phyloP scores from a whole-genome alignment of 768 basidiomycete species.

The Leccinum disarticulatum region DNA sequence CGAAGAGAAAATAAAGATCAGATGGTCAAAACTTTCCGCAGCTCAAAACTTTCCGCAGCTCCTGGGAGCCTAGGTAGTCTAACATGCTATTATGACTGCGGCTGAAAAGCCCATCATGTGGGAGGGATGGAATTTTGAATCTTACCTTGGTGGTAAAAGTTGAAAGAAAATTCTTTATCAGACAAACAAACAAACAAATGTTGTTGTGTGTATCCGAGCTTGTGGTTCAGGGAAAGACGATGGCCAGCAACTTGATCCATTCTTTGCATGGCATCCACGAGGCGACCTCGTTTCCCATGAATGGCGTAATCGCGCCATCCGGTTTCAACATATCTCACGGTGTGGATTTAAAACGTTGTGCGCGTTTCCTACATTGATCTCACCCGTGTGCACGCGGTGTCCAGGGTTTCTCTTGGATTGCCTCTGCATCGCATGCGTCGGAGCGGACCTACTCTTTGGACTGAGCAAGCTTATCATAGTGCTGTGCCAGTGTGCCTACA shows the following conservation, averaged over 20 bases:
- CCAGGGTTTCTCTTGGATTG: not conserved
- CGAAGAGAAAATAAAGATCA: not conserved
- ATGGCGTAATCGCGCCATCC: slow-evolving; percentile 27
- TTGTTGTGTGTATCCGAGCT: too few species aligned
- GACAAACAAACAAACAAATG: not conserved
- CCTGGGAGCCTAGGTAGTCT: slow-evolving; percentile 31
- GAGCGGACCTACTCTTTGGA: too few species aligned
- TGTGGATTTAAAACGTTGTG: slow-evolving; percentile 18
- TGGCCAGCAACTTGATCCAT: not conserved
- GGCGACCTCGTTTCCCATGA: slow-evolving; percentile 28
- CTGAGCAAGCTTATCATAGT: not conserved
- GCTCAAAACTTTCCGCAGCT: slow-evolving; percentile 26
- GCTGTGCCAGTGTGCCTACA: too few species aligned
- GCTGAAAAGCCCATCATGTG: slow-evolving; percentile 18
- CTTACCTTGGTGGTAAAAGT: not conserved
- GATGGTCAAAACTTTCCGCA: slow-evolving; percentile 21
- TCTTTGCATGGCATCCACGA: slow-evolving; percentile 23
- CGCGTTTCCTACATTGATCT: slow-evolving; percentile 11
- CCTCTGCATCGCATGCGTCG: not conserved
- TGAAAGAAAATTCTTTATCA: too few species aligned
- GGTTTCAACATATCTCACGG: slow-evolving; percentile 16
- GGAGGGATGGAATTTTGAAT: not conserved
- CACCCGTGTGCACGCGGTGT: not conserved
- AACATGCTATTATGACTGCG: slow-evolving; percentile 33
- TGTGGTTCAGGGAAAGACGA: slow-evolving; percentile 4